Evolutionary conservation across 2,329 filamentous ascomycete genomes (phyloP).

Genomic region (Talaromyces amestolkiae): DNA sequence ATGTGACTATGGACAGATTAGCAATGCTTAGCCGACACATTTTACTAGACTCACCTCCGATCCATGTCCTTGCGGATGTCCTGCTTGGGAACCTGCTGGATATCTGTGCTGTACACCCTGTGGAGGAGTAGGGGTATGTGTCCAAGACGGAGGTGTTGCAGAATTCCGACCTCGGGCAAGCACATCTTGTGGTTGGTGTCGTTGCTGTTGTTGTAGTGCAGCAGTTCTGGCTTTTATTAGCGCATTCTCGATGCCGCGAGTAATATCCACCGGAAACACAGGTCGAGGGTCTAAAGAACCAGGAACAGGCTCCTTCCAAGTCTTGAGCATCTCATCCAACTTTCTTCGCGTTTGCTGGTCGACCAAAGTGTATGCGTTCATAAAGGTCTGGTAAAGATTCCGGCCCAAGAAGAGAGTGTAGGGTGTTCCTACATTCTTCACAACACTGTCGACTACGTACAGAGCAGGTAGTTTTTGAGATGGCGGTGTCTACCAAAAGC

Average conservation of each 20-base stretch:
- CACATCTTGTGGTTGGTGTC: constrained; percentile 54
- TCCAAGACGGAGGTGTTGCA: constrained; percentile 60
- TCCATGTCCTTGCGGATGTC: constrained; percentile 28
- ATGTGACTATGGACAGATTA: constrained; percentile 22
- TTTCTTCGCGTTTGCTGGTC: constrained; percentile 78
- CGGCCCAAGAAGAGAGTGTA: constrained; percentile 94
- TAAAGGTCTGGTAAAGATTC: constrained; percentile 89
- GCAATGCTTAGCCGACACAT: not conserved
- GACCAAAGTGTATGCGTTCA: constrained; percentile 92
- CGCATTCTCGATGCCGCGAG: constrained; percentile 88
- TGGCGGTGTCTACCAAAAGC: constrained; percentile 68
- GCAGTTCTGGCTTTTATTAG: constrained; percentile 75
- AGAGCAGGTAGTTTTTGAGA: constrained; percentile 90
- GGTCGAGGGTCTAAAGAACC: constrained; percentile 90
- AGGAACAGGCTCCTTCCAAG: constrained; percentile 95
- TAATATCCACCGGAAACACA: constrained; percentile 84
- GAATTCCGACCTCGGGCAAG: constrained; percentile 52
- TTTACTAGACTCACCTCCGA: constrained; percentile 22
- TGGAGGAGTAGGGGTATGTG: constrained; percentile 73
- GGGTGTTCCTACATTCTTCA: constrained; percentile 96
- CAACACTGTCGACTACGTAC: constrained; percentile 95
- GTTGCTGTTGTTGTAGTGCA: constrained; percentile 49
- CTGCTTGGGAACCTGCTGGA: constrained; percentile 28
- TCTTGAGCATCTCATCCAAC: constrained; percentile 95
- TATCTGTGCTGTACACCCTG: constrained; percentile 43